Evolutionary conservation across 805 yeast genomes (phyloP).

Genomic region (Sugiyamaella lignohabitans): DNA sequence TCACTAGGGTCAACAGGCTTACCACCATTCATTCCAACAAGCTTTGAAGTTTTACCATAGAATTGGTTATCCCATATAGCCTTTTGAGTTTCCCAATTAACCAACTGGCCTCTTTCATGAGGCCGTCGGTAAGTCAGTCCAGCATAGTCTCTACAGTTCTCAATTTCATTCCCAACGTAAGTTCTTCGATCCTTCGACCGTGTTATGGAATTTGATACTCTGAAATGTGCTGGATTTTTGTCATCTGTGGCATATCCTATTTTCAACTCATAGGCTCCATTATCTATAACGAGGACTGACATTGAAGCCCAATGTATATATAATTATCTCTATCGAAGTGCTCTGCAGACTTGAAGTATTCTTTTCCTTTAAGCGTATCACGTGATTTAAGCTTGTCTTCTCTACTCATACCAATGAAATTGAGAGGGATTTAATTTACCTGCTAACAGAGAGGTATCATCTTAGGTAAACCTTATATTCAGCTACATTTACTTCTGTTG

Average conservation of each 20-base stretch:
- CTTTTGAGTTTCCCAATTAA: constrained; percentile 86
- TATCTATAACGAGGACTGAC: constrained; percentile 59
- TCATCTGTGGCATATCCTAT: constrained; percentile 41
- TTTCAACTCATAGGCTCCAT: constrained; percentile 82
- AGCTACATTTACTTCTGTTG: no score
- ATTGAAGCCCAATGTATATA: neutral
- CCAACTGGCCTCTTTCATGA: constrained; percentile 77
- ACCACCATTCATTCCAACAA: constrained; percentile 1
- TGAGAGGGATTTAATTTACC: no score
- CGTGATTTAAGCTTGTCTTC: no score
- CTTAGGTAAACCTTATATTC: no score
- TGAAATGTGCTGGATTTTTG: constrained; percentile 41
- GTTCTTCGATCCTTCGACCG: constrained; percentile 69
- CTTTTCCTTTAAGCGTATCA: no score
- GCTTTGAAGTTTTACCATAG: constrained; percentile 36
- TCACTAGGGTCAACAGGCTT: constrained; percentile 36
- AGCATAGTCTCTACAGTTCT: constrained; percentile 62
- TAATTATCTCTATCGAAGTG: neutral
- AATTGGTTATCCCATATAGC: constrained; percentile 85
- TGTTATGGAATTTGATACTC: constrained; percentile 62
- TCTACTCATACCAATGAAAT: no score
- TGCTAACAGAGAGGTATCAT: no score
- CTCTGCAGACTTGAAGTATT: no score
- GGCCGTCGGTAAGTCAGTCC: constrained; percentile 75
- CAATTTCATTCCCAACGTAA: constrained; percentile 65